Percentiles rank a stretch among this genome's conserved stretches.
phyloP scores from a whole-genome alignment of 805 yeast species.

The Priceomyces haplophilus region DNA sequence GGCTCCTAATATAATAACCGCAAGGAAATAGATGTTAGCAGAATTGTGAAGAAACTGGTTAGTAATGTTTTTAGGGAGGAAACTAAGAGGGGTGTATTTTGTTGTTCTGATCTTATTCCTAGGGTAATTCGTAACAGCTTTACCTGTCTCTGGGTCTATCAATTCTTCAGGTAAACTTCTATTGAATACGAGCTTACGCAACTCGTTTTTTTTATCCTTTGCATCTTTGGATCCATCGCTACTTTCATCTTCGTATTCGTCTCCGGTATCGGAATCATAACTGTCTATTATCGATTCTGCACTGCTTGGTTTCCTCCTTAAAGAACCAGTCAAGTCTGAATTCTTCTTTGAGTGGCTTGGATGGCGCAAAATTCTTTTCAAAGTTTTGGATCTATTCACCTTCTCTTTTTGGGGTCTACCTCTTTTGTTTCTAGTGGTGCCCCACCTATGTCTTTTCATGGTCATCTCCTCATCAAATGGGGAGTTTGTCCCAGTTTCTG shows the following conservation, averaged over 20 bases:
- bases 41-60: slow-evolving; percentile 76
- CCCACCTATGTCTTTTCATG: slow-evolving; percentile 87
- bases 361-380: slow-evolving; percentile 41
- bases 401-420: slow-evolving; percentile 56
- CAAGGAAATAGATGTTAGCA: slow-evolving; percentile 85
- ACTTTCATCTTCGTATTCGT: slow-evolving; percentile 29
- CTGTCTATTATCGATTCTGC: slow-evolving; percentile 24
- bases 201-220: slow-evolving; percentile 26
- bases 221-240: slow-evolving; percentile 30
- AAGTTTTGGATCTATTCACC: slow-evolving; percentile 57
- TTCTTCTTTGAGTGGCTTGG: slow-evolving; percentile 16
- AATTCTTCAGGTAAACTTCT: slow-evolving; percentile 55
- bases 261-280: slow-evolving; percentile 21
- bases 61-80: slow-evolving; percentile 78
- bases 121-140: slow-evolving; percentile 61
- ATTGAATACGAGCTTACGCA: slow-evolving; percentile 58
- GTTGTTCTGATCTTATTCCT: slow-evolving; percentile 94
- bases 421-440: slow-evolving; percentile 74
- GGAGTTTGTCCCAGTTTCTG: slow-evolving; percentile 4
- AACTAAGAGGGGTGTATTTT: slow-evolving; percentile 86
- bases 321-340: slow-evolving; percentile 14
- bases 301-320: slow-evolving; percentile 16
- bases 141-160: slow-evolving; percentile 55
- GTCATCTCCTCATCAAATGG: slow-evolving; percentile 40
- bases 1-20: slow-evolving; percentile 75